Conservation (phyloP, 208 protist species). For the Herpetomonas tarakana region DNA sequence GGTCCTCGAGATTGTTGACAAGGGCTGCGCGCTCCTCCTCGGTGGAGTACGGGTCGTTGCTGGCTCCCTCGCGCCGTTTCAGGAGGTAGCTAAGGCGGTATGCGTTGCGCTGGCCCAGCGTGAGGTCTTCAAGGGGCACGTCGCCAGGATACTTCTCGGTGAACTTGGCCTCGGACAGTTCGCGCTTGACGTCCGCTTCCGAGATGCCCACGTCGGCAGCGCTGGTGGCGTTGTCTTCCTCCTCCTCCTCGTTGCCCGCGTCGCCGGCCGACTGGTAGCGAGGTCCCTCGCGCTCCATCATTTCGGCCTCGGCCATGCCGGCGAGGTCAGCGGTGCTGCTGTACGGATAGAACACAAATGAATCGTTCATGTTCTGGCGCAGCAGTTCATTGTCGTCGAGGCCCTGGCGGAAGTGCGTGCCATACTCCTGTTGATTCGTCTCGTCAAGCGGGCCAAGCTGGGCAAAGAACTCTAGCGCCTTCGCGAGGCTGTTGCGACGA, state of each 20-base stretch:
- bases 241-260: not conserved
- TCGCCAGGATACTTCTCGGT: conserved; percentile 16
- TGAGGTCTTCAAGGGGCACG: conserved; percentile 23
- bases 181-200: conserved; percentile 8
- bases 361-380: conserved; percentile 44
- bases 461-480: conserved; percentile 43
- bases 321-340: conserved; percentile 38
- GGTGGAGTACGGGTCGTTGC: conserved; percentile 8
- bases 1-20: conserved; percentile 16
- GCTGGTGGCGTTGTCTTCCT: not conserved
- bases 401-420: conserved; percentile 26
- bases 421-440: conserved; percentile 21
- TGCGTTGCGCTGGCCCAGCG: conserved; percentile 15
- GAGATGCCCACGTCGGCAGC: not conserved
- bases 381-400: conserved; percentile 32
- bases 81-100: conserved; percentile 25
- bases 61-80: conserved; percentile 14
- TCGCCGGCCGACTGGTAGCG: not conserved
- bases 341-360: conserved; percentile 69
- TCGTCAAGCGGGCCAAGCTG: conserved; percentile 27
- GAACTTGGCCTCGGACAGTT: conserved; percentile 17
- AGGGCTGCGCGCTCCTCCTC: conserved; percentile 26
- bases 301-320: not conserved
- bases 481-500: conserved; percentile 39
- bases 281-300: not conserved